Percentiles rank a stretch among this genome's conserved stretches.
These are phyloP conservation scores for Xylaria digitata DNA, from an alignment of 2,329 filamentous ascomycete species.

Conservation along the genomic window DNA sequence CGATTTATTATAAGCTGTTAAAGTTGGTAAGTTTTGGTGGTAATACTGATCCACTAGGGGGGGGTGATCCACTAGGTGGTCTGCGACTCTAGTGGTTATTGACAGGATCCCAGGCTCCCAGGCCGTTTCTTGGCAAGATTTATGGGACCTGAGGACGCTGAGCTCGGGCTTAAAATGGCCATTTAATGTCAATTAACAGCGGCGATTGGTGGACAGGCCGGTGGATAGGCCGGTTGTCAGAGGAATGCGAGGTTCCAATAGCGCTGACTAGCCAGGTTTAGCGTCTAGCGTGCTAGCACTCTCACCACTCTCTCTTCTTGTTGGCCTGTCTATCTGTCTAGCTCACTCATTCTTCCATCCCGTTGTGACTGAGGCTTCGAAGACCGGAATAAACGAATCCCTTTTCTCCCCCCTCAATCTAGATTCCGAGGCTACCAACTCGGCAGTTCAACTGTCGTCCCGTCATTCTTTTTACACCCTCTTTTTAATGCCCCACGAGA, in stretches of 20 bases:
- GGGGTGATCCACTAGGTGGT: too few relatives aligned
- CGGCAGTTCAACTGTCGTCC: slow-evolving; percentile 24
- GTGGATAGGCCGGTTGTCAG: slow-evolving; percentile 52
- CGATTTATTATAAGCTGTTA: too few relatives aligned
- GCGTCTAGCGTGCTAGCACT: slow-evolving; percentile 17
- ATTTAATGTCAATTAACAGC: slow-evolving; percentile 45
- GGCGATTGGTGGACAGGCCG: slow-evolving; percentile 44
- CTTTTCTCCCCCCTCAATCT: slow-evolving; percentile 39
- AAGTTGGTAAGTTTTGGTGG: too few relatives aligned
- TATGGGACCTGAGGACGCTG: slow-evolving; percentile 40
- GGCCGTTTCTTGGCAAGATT: slow-evolving; percentile 22
- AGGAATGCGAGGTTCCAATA: slow-evolving; percentile 52
- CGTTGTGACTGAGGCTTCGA: slow-evolving; percentile 41
- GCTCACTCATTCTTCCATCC: slow-evolving; percentile 21
- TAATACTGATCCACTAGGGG: too few relatives aligned
- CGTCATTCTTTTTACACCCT: slow-evolving; percentile 26
- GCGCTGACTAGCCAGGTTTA: slow-evolving; percentile 35
- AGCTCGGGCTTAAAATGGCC: slow-evolving; percentile 44
- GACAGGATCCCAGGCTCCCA: slow-evolving; percentile 19
- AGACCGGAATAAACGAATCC: slow-evolving; percentile 33
- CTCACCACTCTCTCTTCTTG: slow-evolving; percentile 20
- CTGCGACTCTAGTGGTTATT: too few relatives aligned
- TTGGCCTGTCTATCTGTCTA: neutral
- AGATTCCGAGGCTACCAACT: slow-evolving; percentile 23
- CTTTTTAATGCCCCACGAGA: slow-evolving; percentile 30